Evolutionary conservation across 2,329 filamentous ascomycete genomes (phyloP).

Genomic region (Calonectria ilicicola): DNA sequence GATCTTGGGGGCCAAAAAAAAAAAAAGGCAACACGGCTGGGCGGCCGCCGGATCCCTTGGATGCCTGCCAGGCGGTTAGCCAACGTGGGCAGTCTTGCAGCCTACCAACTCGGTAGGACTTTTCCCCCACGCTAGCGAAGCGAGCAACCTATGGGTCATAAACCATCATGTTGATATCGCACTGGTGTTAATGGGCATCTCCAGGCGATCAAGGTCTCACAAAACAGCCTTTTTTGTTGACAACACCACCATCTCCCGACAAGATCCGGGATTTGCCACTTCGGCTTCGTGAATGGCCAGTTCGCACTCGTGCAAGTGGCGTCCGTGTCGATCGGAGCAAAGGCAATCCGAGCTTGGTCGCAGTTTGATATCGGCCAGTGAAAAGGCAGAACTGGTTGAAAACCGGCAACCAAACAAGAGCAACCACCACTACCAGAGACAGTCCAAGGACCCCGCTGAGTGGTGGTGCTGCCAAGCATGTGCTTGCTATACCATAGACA

Average conservation of each 20-base stretch:
- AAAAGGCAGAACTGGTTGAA: neutral
- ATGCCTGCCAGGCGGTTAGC: neutral
- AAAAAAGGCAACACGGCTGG: neutral
- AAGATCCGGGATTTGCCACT: slow-evolving; percentile 14
- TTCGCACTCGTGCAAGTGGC: neutral
- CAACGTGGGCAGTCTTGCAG: slow-evolving; percentile 15
- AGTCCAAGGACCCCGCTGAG: neutral
- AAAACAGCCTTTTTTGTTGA: neutral
- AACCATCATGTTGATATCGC: neutral
- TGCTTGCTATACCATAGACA: too few relatives aligned
- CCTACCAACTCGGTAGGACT: slow-evolving; percentile 14
- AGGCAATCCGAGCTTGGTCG: neutral
- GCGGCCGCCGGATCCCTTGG: slow-evolving; percentile 17
- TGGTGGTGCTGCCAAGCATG: neutral
- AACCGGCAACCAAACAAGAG: neutral
- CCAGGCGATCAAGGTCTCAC: neutral
- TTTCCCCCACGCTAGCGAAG: neutral
- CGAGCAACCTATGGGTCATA: neutral
- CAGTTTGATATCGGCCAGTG: neutral
- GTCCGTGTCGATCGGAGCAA: neutral
- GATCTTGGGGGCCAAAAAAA: slow-evolving; percentile 18
- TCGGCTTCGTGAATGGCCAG: neutral
- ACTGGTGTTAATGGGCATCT: neutral
- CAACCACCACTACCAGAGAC: neutral
- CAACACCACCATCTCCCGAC: neutral